Conservation (phyloP, 345 rosid species). For the Ceriops tagal region DNA sequence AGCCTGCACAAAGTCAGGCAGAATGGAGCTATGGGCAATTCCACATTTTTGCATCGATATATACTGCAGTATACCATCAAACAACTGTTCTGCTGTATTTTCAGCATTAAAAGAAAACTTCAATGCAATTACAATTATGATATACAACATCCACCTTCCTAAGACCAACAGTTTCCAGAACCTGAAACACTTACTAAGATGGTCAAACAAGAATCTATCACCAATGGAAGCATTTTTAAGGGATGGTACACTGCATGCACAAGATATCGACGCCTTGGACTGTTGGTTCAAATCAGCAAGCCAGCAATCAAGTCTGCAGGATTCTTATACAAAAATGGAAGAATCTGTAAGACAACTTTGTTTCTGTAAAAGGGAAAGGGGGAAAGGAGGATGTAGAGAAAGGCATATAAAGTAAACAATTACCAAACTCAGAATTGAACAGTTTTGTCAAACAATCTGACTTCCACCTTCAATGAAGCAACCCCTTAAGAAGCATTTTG, state of each 20-base stretch:
- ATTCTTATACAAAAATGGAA: conserved; percentile 45
- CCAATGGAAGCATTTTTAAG: conserved; percentile 57
- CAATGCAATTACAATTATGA: neutral
- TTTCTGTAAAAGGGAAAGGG: neutral
- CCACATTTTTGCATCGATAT: neutral
- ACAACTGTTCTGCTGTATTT: no score
- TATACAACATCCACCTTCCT: neutral
- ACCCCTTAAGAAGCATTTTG: conserved; percentile 11
- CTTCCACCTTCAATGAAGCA: conserved; percentile 72
- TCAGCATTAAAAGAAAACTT: no score
- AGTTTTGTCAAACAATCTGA: conserved; percentile 81
- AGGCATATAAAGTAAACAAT: conserved; percentile 5
- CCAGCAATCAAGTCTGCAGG: conserved; percentile 86
- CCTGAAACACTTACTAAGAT: conserved; percentile 59
- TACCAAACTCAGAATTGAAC: conserved; percentile 69
- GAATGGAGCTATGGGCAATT: neutral
- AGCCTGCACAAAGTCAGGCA: neutral
- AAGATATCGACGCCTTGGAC: conserved; percentile 57
- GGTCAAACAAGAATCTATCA: conserved; percentile 76
- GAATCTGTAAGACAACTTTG: neutral
- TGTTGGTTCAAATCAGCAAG: conserved; percentile 63
- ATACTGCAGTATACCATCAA: neutral
- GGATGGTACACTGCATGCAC: conserved; percentile 57
- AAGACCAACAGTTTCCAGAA: neutral
- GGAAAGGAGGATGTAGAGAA: neutral